Conservation (phyloP, 768 basidiomycete species). For the Butyriboletus loyo region DNA sequence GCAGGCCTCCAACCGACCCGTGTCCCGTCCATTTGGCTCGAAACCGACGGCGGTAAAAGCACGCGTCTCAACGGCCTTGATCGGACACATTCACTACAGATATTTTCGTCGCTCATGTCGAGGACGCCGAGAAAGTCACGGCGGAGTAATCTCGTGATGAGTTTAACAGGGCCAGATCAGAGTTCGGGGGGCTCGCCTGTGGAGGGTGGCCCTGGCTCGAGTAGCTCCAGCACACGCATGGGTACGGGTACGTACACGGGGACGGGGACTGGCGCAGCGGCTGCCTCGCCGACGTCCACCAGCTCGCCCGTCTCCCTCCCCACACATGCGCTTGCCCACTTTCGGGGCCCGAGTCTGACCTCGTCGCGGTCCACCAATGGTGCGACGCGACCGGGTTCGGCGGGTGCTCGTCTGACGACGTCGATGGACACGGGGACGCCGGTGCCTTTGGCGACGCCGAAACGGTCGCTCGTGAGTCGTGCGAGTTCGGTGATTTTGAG, state of each 20-base stretch:
- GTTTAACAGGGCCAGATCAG: conserved; percentile 11
- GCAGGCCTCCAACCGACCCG: conserved; percentile 15
- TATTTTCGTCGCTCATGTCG: conserved; percentile 15
- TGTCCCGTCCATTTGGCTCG: conserved; percentile 52
- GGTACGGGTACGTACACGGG: no score
- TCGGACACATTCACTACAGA: conserved; percentile 19
- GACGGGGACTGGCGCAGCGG: background rate
- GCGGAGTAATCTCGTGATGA: conserved; percentile 29
- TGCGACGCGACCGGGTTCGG: conserved; percentile 19
- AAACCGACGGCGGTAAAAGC: conserved; percentile 34
- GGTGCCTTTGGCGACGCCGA: background rate
- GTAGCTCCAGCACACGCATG: background rate
- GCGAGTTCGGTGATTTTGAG: conserved; percentile 28
- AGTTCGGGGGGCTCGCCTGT: background rate
- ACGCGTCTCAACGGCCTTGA: conserved; percentile 18
- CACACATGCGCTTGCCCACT: background rate
- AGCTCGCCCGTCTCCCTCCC: conserved; percentile 19
- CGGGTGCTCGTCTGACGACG: conserved; percentile 21
- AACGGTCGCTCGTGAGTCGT: conserved; percentile 23
- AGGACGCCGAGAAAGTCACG: conserved; percentile 3
- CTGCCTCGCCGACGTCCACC: conserved; percentile 9
- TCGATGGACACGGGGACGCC: background rate
- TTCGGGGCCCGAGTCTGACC: conserved; percentile 1
- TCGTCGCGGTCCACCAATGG: background rate
- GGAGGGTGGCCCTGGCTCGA: background rate